Base-by-base conservation (phyloP, 257 asterid species). In the Nicotiana benthamiana region DNA sequence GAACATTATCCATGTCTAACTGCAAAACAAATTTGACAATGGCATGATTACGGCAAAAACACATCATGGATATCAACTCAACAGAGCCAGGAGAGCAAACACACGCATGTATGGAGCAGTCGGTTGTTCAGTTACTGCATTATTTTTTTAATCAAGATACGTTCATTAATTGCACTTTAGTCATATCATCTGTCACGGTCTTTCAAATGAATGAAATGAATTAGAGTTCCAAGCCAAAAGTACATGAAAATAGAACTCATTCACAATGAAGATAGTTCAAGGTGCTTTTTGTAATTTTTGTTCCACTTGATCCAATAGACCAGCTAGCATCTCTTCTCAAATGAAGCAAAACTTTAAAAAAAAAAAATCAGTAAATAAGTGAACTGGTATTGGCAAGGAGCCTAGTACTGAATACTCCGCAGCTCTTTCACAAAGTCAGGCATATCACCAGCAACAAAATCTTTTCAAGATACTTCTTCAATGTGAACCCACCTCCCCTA, bases 51-150 rank as follows among this genome's bases (percentile, higher is more conserved):
- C 61, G 24, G 36, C 9, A 46, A 46, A 22, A 72, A 72, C 22
- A 20, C 22, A 46, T 43, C 77, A 22, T 6, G 77, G 60, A 72
- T 3, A 72, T 72, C 22, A 72, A 72, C 5, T 36, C 24, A 72
- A 13, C 36, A 72, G 60, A 28, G 26, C 5, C 34, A 72, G 20
- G 77, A 72, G 77, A 46, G 22, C 7, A 56, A 56, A 56, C 4
- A 72, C 77, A 74, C 48, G 78, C 78, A 72, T 15, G 60, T 27
- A 46, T 46, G 78, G 78, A 72, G 40, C 78, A 46, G 26, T 48
- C 24, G 16, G 26, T 22, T 24, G 40, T 46, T 13, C 77, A 70
- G 57, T 0, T 70, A 70, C 20, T 40, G 57, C 48, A 40, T 9
- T 40, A 40, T 40, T 2, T 40, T 40, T 40, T 40, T 8, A 40